phyloP scores from a whole-genome alignment of 1,139 yeast species.

The Candida sanyaensis region DNA sequence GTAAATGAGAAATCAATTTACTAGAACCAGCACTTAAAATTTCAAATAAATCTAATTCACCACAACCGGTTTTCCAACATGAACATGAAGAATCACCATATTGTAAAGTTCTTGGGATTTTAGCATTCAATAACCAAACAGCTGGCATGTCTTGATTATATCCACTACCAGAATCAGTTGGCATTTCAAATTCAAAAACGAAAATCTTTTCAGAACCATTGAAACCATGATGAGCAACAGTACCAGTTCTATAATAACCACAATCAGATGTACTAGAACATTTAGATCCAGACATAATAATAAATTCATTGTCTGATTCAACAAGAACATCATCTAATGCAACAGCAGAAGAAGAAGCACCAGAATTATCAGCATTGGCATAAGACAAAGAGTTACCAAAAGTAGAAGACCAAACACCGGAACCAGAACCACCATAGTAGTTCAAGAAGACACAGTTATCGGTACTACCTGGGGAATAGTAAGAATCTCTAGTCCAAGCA shows the following conservation, averaged over 20 bases:
- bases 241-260: conserved; percentile 72
- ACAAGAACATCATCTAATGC: conserved; percentile 54
- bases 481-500: conserved; percentile 76
- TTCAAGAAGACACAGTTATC: conserved; percentile 81
- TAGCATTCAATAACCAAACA: conserved; percentile 74
- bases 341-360: conserved; percentile 63
- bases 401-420: conserved; percentile 80
- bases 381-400: conserved; percentile 93
- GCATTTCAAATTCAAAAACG: conserved; percentile 71
- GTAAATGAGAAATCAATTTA: conserved; percentile 79
- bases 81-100: conserved; percentile 66
- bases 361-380: conserved; percentile 72
- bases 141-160: conserved; percentile 70
- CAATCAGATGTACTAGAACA: conserved; percentile 54
- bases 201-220: conserved; percentile 67
- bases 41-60: conserved; percentile 82
- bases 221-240: conserved; percentile 75
- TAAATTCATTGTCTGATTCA: conserved; percentile 58
- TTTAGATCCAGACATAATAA: conserved; percentile 57
- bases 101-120: conserved; percentile 79
- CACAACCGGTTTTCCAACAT: conserved; percentile 79
- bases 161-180: conserved; percentile 38
- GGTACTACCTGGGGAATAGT: conserved; percentile 61
- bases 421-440: conserved; percentile 79
- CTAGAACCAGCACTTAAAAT: conserved; percentile 70